Percentiles rank a stretch among this genome's conserved stretches.
phyloP scores from a whole-genome alignment of 2,329 filamentous ascomycete genomes.

The Cercospora sp. region DNA sequence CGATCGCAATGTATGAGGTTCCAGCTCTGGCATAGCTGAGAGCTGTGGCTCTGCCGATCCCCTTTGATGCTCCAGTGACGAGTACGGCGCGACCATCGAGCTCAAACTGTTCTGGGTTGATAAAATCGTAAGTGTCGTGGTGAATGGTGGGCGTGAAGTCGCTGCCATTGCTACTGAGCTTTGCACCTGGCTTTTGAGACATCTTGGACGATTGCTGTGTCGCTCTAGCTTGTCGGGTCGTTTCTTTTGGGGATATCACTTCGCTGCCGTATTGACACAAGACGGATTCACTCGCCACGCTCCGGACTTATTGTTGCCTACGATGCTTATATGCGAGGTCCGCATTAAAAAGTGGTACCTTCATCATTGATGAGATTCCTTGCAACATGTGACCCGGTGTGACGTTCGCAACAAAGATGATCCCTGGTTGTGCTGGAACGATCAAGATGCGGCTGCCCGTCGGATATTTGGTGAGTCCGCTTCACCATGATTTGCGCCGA shows the following conservation, averaged over 20 bases:
- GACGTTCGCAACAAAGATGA: not conserved
- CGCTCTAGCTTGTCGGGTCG: not conserved
- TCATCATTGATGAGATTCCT: not conserved
- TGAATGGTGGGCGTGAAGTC: constrained; percentile 36
- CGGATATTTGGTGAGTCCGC: not conserved
- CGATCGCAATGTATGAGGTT: constrained; percentile 55
- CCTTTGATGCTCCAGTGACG: constrained; percentile 51
- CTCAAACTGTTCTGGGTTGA: constrained; percentile 37
- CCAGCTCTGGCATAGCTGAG: constrained; percentile 58
- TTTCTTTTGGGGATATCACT: no score
- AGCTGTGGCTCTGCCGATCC: constrained; percentile 53
- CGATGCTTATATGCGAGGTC: not conserved
- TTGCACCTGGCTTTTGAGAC: constrained; percentile 6
- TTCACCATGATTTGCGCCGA: not conserved
- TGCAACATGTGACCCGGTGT: not conserved
- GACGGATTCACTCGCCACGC: not conserved
- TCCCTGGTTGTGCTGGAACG: no score
- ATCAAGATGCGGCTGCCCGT: not conserved
- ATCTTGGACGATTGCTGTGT: not conserved
- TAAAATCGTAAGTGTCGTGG: constrained; percentile 53
- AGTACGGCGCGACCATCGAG: constrained; percentile 49
- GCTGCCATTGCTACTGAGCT: not conserved
- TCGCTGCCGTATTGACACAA: not conserved
- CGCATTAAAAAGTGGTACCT: not conserved
- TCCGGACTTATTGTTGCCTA: not conserved